Conservation (phyloP, 2,329 filamentous ascomycete species). For the Chaetomium strumarium region DNA sequence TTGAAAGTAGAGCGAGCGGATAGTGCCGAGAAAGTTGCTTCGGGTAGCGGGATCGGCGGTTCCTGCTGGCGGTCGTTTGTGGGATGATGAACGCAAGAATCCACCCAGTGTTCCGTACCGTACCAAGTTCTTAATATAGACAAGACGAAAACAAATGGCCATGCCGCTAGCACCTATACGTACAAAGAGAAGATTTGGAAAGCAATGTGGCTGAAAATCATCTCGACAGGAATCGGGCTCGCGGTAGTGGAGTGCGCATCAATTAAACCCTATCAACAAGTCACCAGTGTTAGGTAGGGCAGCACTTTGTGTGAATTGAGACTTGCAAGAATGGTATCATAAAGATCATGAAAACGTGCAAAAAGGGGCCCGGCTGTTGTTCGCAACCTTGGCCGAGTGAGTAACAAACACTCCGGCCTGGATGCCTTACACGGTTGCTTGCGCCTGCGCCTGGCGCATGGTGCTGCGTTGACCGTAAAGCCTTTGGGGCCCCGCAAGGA, state of each 20-base stretch:
- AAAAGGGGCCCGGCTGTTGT: not conserved
- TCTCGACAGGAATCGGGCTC: not conserved
- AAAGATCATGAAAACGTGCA: not conserved
- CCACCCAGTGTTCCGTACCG: too few relatives aligned
- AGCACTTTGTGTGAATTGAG: not conserved
- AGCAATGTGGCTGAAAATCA: not conserved
- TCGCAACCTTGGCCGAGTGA: not conserved
- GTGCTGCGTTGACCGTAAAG: too few relatives aligned
- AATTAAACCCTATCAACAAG: conserved; percentile 12
- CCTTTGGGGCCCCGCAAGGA: not conserved
- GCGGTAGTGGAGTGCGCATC: not conserved
- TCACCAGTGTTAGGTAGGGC: conserved; percentile 7
- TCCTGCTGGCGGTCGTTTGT: too few relatives aligned
- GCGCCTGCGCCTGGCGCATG: not conserved
- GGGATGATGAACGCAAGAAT: too few relatives aligned
- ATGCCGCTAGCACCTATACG: not conserved
- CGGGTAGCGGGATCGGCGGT: too few relatives aligned
- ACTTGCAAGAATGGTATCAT: conserved; percentile 4
- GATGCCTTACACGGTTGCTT: conserved; percentile 5
- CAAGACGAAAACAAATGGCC: too few relatives aligned
- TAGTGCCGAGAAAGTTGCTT: too few relatives aligned
- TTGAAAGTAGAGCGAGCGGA: too few relatives aligned
- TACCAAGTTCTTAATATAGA: too few relatives aligned
- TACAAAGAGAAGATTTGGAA: not conserved
- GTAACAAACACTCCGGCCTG: not conserved